phyloP scores from a whole-genome alignment of 75 land plant genomes.

The Sequoia sempervirens region DNA sequence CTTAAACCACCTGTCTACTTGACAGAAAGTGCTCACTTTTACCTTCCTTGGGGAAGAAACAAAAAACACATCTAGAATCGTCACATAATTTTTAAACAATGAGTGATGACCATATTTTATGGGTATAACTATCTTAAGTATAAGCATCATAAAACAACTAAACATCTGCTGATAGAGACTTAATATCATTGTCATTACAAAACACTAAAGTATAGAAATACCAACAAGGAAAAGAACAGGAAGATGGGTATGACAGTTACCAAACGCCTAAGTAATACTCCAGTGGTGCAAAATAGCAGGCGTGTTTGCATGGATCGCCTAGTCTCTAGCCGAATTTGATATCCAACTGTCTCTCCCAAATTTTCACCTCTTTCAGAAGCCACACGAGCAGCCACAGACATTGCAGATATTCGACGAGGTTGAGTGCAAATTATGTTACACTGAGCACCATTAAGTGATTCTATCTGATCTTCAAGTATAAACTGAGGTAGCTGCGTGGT shows the following conservation, averaged over 20 bases:
- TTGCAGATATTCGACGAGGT: conserved; percentile 96
- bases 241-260: conserved; percentile 27
- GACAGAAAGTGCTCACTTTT: background rate
- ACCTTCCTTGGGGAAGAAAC: background rate
- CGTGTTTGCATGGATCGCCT: conserved; percentile 72
- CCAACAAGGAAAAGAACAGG: background rate
- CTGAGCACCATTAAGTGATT: conserved; percentile 64
- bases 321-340: conserved; percentile 86
- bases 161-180: background rate
- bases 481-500: conserved; percentile 99
- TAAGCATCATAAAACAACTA: background rate
- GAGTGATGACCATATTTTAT: background rate
- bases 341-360: conserved; percentile 92
- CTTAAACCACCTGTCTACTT: background rate
- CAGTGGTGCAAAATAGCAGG: conserved; percentile 92
- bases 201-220: background rate
- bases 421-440: conserved; percentile 97
- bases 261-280: conserved; percentile 80
- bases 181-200: background rate
- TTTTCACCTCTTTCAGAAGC: conserved; percentile 89
- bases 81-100: background rate
- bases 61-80: background rate
- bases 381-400: conserved; percentile 87
- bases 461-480: conserved; percentile 83
- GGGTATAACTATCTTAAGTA: background rate